Conservation (phyloP, 345 rosid species). For the Linum usitatissimum region DNA sequence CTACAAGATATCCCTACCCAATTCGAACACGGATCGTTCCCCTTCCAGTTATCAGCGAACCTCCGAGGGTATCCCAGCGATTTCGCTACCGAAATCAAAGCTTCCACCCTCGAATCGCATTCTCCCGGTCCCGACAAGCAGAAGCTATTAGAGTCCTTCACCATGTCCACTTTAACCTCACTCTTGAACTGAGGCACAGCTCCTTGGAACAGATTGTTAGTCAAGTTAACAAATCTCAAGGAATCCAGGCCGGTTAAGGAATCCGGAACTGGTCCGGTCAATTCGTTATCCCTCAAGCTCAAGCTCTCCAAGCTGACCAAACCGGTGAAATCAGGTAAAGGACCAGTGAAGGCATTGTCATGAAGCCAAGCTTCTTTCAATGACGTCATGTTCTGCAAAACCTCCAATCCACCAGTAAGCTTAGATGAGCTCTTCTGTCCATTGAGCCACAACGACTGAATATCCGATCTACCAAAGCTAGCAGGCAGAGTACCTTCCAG, state of each 20-base stretch:
- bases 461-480: background rate
- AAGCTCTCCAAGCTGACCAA: background rate
- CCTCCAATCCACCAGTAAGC: background rate
- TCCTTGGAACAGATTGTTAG: constrained; percentile 5
- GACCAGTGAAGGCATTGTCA: background rate
- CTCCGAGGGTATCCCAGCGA: background rate
- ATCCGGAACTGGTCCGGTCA: background rate
- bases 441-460: constrained; percentile 5
- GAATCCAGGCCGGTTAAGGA: background rate
- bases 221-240: background rate
- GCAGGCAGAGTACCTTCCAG: constrained; percentile 1
- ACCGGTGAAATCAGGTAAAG: background rate
- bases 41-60: constrained; percentile 3
- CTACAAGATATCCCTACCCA: constrained; percentile 4
- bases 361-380: constrained; percentile 6
- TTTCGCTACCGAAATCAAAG: background rate
- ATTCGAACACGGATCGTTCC: constrained; percentile 5
- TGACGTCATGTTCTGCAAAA: background rate
- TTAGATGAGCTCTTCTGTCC: background rate
- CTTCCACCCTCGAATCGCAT: background rate
- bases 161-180: background rate
- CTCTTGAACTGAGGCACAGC: constrained; percentile 1
- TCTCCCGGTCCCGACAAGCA: background rate
- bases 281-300: constrained; percentile 2
- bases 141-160: background rate